phyloP scores from a whole-genome alignment of 192 early-diverging fungal genomes.

The Backusella tuberculispora region DNA sequence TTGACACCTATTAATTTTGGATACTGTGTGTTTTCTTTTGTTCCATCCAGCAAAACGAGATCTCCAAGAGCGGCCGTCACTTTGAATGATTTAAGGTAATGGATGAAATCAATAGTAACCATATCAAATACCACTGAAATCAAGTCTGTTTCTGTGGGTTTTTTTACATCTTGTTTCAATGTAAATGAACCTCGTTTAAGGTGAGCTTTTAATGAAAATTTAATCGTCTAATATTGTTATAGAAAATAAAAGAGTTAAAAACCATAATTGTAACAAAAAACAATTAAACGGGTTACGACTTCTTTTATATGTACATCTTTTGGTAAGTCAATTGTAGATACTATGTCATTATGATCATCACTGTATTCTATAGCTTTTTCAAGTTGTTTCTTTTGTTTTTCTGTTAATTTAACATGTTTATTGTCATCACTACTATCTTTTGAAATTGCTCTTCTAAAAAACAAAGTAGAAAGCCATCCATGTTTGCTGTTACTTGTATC shows the following conservation, averaged over 20 bases:
- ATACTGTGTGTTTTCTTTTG: slow-evolving; percentile 58
- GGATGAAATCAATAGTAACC: slow-evolving; percentile 56
- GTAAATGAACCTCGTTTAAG: slow-evolving; percentile 80
- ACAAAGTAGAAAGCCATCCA: background rate
- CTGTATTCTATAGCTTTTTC: slow-evolving; percentile 83
- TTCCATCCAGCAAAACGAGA: slow-evolving; percentile 63
- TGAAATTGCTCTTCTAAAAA: background rate
- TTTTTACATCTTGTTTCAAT: slow-evolving; percentile 59
- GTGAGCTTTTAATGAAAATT: slow-evolving; percentile 60
- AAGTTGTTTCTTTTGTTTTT: slow-evolving; percentile 74
- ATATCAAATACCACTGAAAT: slow-evolving; percentile 66
- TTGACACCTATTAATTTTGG: slow-evolving; percentile 59
- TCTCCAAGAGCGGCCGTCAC: slow-evolving; percentile 60
- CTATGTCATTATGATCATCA: slow-evolving; percentile 60
- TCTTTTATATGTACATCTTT: slow-evolving; percentile 54
- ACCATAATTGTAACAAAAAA: slow-evolving; percentile 31
- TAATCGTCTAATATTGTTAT: slow-evolving; percentile 57
- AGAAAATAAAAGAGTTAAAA: slow-evolving; percentile 26
- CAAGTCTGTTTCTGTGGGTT: slow-evolving; percentile 35
- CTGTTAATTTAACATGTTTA: slow-evolving; percentile 51
- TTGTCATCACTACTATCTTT: background rate
- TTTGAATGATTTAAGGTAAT: slow-evolving; percentile 55
- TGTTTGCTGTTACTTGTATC: background rate
- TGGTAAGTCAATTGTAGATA: slow-evolving; percentile 56
- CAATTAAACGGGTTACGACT: too few species aligned